Percentiles rank a stretch among this genome's conserved stretches.
Evolutionary conservation across 768 basidiomycete species (phyloP).

Genomic region (Psilocybe subaeruginosa): DNA sequence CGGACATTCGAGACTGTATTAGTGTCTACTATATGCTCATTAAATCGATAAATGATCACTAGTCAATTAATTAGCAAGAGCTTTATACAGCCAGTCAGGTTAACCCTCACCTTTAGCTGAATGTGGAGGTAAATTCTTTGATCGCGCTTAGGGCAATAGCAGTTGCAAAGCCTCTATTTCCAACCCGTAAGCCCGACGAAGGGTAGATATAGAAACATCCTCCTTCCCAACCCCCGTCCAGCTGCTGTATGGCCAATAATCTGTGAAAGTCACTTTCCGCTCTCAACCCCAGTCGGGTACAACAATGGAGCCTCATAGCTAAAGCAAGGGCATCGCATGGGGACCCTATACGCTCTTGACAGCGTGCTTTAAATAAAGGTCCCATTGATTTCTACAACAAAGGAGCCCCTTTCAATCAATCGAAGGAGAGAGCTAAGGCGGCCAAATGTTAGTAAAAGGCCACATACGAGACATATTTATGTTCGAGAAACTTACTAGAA

Average conservation of each 20-base stretch:
- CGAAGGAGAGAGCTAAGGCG: not conserved
- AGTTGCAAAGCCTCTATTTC: conserved; percentile 42
- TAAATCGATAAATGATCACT: no score
- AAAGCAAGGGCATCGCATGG: not conserved
- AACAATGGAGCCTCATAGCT: no score
- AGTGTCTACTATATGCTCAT: no score
- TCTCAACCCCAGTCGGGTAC: no score
- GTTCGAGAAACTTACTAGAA: not conserved
- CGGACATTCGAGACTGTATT: no score
- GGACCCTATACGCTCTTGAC: conserved; percentile 38
- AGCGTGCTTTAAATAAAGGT: conserved; percentile 31
- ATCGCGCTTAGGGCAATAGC: conserved; percentile 29
- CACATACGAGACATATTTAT: not conserved
- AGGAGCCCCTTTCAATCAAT: not conserved
- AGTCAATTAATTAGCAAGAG: no score
- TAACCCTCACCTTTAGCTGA: no score
- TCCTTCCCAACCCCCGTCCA: conserved; percentile 42
- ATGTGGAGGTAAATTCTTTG: not conserved
- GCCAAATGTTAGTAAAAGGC: not conserved
- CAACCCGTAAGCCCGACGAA: conserved; percentile 31
- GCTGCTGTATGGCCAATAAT: no score
- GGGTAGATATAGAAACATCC: conserved; percentile 42
- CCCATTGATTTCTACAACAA: conserved; percentile 23
- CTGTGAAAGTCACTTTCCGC: no score
- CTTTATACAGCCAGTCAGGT: no score